Evolutionary conservation across 257 asterid species (phyloP), one percentile per base, ranked within the genome.

Genomic region (Thymus quinquecostatus): DNA sequence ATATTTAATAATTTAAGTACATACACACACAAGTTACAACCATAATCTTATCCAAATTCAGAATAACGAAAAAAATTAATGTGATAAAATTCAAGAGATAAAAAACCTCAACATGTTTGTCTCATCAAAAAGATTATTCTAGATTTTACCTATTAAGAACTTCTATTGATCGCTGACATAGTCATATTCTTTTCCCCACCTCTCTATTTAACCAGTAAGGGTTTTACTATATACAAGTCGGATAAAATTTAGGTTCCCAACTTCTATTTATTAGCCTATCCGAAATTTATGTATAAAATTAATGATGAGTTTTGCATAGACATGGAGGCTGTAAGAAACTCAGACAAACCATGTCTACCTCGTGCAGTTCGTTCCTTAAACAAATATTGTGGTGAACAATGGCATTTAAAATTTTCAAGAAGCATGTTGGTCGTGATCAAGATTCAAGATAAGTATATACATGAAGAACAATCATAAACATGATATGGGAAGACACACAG

Each of bases 341-440:
- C n/a, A 64, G 69, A 40, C 27, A 21, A 27, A 10, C 21, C 55
- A 64, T 28, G 33, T 40, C 67, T 38, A 38, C 32, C 33, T 61
- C 13, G 51, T 61, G 51, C 51, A 60, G 14, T 28, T n/a, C 9
- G 34, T 61, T 21, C 50, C 41, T 14, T 61, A 21, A 44, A 10
- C 40, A 64, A 64, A 45, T 28, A 27, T 27, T 43, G 2, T 21
- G 12, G 66, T n/a, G 54, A 30, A 54, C 27, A 32, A 41, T 30
- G 74, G 65, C 60, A 49, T 64, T 21, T 34, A 32, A 71, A 54
- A 49, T 29, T 56, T 71, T 33, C 41, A 61, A n/a, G 38, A 66
- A 75, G 30, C 66, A 44, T 28, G 36, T 34, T 10, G 32, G 76
- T 28, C 13, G 9, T 27, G 50, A 29, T 51, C 14, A 40, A 60